Base-by-base conservation (phyloP, 106 monocot genomes). In the Acorus gramineus region DNA sequence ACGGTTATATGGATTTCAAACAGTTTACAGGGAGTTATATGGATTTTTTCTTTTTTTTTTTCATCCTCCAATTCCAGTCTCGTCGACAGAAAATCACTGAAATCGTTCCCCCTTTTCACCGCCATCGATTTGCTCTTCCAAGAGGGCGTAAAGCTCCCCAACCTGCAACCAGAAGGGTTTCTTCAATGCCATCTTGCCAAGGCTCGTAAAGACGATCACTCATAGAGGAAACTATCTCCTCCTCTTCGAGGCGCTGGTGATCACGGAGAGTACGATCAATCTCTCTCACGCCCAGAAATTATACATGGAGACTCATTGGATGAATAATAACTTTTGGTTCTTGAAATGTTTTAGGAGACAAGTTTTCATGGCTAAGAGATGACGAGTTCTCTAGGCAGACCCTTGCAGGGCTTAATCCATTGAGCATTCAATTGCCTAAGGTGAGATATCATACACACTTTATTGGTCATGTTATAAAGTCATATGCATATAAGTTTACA, bases 321-420 rank as follows among this genome's bases (percentile, higher is more conserved):
- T 28, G 28, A 28, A 28, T 28, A 28, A 28, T 28, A 8, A 9
- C 7, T 42, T 14, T 54, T 4, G 53, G 2, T 9, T 54, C 6
- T n/a, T 52, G 6, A 8, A 3, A 4, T 9, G 4, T 11, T 47
- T 57, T 72, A 93, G 92, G 68, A 52, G 85, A 93, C 47, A 80
- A 71, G 59, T 88, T 85, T 61, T 8, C 80, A 7, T 93, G 87
- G 92, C 69, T 73, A 43, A 70, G 73, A 65, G 88, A 88, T n/a
- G 92, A 88, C 56, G 88, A 87, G 63, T 85, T 93, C 56, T 48
- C 78, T 0, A 52, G 92, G 50, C 85, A 93, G 60, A 78, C 78
- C 28, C 49, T 93, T 13, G 88, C 92, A 6, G 92, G 92, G 4
- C 52, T 88, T 56, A 93, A 93, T 61, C 92, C 92, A 4, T 6